Base-by-base conservation (phyloP, 768 basidiomycete species). In the Trametes meyenii region DNA sequence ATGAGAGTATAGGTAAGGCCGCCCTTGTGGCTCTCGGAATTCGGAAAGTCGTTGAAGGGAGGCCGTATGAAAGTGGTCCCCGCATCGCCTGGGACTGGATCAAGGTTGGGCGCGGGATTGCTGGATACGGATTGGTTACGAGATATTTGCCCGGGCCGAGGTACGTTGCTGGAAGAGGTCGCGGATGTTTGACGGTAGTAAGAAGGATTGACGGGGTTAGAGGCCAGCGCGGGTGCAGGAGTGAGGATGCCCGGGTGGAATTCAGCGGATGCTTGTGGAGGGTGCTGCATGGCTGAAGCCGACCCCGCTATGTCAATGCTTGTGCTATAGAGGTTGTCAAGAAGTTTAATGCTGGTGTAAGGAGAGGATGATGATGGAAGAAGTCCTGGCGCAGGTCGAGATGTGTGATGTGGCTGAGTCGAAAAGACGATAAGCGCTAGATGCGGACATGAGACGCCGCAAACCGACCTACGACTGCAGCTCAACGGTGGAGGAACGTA, bases 1-100 rank as follows among this genome's bases (percentile, higher is more conserved):
- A 93, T 81, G 44, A 88, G 69, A 59, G 82, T 79, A 71, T 89
- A 93, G 4, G 84, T 83, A 51, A 92, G 79, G 26, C 89, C 89
- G 60, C 89, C 88, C 1, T 83, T 80, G 75, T 84, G 79, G 16
- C 75, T 69, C 60, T 85, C 77, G 19, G 87, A 80, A 53, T 83
- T 76, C 1, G 90, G 90, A 69, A 91, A 91, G 35, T 76, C 70
- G 49, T 75, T 77, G 73, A 91, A 92, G 10, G 91, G 91, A 0
- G 89, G 87, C 66, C 84, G 89, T 38, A 93, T 82, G 73, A 93
- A 90, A 60, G 88, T 67, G 46, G 85, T 81, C 55, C 77, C 80
- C 21, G 84, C 83, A 67, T 93, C 91, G n/a, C 79, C 78, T 5
- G 80, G 81, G 13, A 81, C 80, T 1, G 90, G 90, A 68, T 92